Evolutionary conservation across 1,284 basidiomycete species (phyloP).

Genomic region (Puccinia triticina): DNA sequence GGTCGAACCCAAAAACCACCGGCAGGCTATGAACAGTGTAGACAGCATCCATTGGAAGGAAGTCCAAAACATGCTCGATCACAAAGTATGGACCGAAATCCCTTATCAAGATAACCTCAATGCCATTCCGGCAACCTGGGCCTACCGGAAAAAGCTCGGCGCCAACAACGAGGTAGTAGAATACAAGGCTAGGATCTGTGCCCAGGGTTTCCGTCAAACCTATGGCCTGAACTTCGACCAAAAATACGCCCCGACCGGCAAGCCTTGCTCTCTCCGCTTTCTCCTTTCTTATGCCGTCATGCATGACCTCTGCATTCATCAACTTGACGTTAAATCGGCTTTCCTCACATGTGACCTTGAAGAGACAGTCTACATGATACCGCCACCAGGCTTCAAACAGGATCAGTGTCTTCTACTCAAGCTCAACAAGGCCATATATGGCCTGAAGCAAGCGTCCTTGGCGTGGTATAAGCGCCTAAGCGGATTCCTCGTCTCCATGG

Average conservation of each 20-base stretch:
- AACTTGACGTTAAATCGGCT: constrained; percentile 2
- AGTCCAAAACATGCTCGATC: background rate
- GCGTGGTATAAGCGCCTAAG: constrained; percentile 1
- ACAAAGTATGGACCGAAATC: too few species aligned
- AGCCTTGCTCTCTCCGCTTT: background rate
- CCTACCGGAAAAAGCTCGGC: too few species aligned
- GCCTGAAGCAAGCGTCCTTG: background rate
- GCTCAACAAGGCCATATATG: constrained; percentile 1
- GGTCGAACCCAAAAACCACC: background rate
- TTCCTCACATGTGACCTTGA: background rate
- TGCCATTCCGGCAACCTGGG: too few species aligned
- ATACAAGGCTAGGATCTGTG: too few species aligned
- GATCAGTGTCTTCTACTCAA: background rate
- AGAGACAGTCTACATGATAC: background rate
- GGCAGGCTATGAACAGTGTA: background rate
- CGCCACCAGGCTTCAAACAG: background rate
- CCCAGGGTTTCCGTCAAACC: too few species aligned
- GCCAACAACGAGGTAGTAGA: too few species aligned
- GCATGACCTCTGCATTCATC: background rate
- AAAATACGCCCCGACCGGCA: background rate
- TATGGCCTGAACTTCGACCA: background rate
- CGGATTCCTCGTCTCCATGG: background rate
- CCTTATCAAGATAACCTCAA: too few species aligned
- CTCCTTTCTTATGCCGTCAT: background rate
- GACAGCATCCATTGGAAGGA: background rate